Percentiles rank a stretch among this genome's conserved stretches.
phyloP scores from a whole-genome alignment of 2,329 filamentous ascomycete genomes.

The Alternaria hordeiaustralica region DNA sequence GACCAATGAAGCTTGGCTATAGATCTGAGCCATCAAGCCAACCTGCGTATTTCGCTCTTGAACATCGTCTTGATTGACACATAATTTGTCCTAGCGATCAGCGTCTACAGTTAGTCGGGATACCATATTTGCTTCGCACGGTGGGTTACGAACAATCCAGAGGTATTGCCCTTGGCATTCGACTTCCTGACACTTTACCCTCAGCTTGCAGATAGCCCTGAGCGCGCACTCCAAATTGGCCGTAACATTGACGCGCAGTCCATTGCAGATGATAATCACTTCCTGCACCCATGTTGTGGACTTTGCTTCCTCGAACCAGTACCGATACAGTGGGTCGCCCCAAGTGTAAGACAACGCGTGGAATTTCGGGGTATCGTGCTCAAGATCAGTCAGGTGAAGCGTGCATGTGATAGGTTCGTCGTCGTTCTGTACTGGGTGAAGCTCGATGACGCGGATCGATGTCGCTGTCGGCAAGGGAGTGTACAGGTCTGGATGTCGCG shows the following conservation, averaged over 20 bases:
- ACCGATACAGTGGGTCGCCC: conserved; percentile 5
- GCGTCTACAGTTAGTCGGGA: neutral
- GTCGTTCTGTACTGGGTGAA: neutral
- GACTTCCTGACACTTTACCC: too few relatives aligned
- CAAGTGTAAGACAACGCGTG: conserved; percentile 13
- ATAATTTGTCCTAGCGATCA: conserved; percentile 12
- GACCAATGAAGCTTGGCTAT: conserved; percentile 3
- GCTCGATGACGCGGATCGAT: conserved; percentile 2
- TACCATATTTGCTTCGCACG: neutral
- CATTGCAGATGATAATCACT: neutral
- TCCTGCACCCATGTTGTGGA: neutral
- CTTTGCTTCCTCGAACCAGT: neutral
- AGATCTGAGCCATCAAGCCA: conserved; percentile 15
- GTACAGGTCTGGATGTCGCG: neutral
- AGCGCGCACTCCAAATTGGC: neutral
- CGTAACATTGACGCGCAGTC: neutral
- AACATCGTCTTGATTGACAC: conserved; percentile 15
- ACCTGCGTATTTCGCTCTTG: conserved; percentile 17
- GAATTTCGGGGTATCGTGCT: neutral
- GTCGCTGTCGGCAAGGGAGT: neutral
- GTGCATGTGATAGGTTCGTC: neutral
- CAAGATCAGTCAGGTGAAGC: neutral
- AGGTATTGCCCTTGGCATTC: neutral
- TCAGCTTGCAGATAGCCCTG: neutral
- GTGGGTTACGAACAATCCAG: neutral